These are phyloP conservation scores for Trichoderma citrinoviride DNA, from an alignment of 2,329 filamentous ascomycete species.

Conservation along the genomic window DNA sequence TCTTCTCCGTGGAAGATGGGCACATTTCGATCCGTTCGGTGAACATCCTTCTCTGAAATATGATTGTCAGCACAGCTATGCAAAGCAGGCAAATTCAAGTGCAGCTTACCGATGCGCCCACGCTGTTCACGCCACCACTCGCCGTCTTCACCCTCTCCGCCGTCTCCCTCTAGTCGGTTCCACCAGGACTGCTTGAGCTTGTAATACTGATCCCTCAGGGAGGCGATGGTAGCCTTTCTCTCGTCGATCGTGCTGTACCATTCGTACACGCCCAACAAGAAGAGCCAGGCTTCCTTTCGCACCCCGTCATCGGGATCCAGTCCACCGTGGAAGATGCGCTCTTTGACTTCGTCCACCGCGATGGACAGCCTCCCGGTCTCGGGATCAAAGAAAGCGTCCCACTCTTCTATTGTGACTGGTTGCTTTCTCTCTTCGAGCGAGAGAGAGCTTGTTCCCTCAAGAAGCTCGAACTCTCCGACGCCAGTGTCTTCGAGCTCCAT, in stretches of 20 bases:
- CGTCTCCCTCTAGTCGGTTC: slow-evolving; percentile 84
- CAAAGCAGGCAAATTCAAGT: background rate
- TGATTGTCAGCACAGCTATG: slow-evolving; percentile 23
- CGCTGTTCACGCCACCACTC: slow-evolving; percentile 98
- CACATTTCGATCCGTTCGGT: slow-evolving; percentile 91
- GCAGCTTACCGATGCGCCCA: slow-evolving; percentile 77
- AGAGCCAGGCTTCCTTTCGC: slow-evolving; percentile 94
- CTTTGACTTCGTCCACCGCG: slow-evolving; percentile 90
- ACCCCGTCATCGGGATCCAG: slow-evolving; percentile 86
- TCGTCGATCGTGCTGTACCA: slow-evolving; percentile 92
- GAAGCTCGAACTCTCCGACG: slow-evolving; percentile 91
- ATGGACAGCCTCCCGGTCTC: slow-evolving; percentile 70
- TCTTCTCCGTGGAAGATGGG: slow-evolving; percentile 96
- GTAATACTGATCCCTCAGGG: slow-evolving; percentile 87
- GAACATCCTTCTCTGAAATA: slow-evolving; percentile 88
- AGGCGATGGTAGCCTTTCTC: slow-evolving; percentile 77
- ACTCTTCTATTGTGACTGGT: slow-evolving; percentile 77
- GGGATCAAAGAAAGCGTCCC: slow-evolving; percentile 84
- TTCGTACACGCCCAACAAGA: slow-evolving; percentile 83
- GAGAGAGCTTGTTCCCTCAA: slow-evolving; percentile 74
- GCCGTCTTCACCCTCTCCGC: slow-evolving; percentile 73
- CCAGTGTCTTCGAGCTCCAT: slow-evolving; percentile 92
- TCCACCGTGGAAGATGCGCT: slow-evolving; percentile 94
- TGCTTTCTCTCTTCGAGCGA: slow-evolving; percentile 74
- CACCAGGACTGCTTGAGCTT: slow-evolving; percentile 94